Conservation (phyloP, 2,329 filamentous ascomycete genomes). For the Diplocarpon rosae region DNA sequence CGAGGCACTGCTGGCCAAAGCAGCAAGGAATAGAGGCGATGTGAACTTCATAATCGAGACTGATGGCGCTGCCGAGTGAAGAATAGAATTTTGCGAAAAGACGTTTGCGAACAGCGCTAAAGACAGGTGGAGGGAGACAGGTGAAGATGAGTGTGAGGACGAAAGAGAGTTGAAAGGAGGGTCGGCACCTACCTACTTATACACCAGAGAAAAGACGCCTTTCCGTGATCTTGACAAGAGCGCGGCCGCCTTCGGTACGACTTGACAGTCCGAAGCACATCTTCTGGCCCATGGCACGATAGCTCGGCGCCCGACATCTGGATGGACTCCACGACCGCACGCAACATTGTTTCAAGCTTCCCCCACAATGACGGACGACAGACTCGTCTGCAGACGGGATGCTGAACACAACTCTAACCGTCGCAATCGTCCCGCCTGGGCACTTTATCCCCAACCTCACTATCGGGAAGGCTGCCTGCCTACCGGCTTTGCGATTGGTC, state of each 20-base stretch:
- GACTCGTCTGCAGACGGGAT: not conserved
- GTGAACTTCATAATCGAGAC: constrained; percentile 5
- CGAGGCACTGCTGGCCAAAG: constrained; percentile 8
- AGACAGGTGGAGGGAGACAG: not conserved
- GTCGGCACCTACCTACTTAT: not conserved
- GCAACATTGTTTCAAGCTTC: no score
- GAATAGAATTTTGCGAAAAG: not conserved
- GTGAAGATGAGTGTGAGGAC: constrained; percentile 2
- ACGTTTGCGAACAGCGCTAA: not conserved
- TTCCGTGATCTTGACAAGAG: no score
- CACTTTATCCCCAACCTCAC: not conserved
- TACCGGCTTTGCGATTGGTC: not conserved
- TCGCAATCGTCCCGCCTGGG: not conserved
- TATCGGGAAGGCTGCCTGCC: not conserved
- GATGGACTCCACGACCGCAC: no score
- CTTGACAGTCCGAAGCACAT: no score
- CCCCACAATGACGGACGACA: no score
- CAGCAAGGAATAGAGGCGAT: constrained; percentile 2
- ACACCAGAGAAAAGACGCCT: not conserved
- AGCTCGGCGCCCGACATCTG: no score
- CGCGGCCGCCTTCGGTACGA: no score
- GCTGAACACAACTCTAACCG: no score
- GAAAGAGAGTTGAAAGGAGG: no score
- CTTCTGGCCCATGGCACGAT: no score
- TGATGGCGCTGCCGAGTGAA: constrained; percentile 3